Conservation (phyloP, 1,139 yeast genomes). For the Zygoascus meyerae region DNA sequence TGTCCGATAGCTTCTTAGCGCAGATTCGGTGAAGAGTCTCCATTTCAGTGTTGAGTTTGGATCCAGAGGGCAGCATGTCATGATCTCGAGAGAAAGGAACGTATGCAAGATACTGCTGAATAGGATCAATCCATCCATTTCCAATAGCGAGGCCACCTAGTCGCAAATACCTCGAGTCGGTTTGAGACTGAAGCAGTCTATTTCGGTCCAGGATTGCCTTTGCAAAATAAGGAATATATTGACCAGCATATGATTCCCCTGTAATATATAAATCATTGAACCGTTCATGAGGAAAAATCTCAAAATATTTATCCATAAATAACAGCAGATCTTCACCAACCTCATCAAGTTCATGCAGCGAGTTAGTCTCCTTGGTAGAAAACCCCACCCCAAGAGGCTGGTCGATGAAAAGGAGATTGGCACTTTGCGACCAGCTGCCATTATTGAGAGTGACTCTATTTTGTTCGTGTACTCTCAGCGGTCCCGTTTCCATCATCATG, state of each 20-base stretch:
- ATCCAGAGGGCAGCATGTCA: slow-evolving; percentile 44
- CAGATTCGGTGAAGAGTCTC: slow-evolving; percentile 31
- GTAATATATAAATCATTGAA: slow-evolving; percentile 67
- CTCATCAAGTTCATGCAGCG: slow-evolving; percentile 53
- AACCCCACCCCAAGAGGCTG: slow-evolving; percentile 97
- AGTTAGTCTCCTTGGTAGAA: slow-evolving; percentile 50
- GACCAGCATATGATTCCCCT: slow-evolving; percentile 98
- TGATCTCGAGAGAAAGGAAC: slow-evolving; percentile 63
- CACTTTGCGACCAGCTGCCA: slow-evolving; percentile 83
- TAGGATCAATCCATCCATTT: slow-evolving; percentile 96
- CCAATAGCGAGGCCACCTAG: slow-evolving; percentile 76
- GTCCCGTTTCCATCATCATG: slow-evolving; percentile 89
- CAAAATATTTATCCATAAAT: slow-evolving; percentile 63
- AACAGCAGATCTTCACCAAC: slow-evolving; percentile 52
- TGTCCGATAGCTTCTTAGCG: slow-evolving; percentile 27
- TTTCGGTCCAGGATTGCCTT: slow-evolving; percentile 51
- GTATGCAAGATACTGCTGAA: slow-evolving; percentile 74
- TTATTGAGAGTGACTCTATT: slow-evolving; percentile 47
- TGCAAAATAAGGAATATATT: slow-evolving; percentile 87
- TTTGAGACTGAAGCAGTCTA: slow-evolving; percentile 25
- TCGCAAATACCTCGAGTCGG: slow-evolving; percentile 6
- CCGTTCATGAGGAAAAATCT: slow-evolving; percentile 67
- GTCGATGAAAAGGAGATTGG: slow-evolving; percentile 79
- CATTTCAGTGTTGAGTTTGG: slow-evolving; percentile 28
- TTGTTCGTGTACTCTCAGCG: slow-evolving; percentile 55